Conservation (phyloP, 192 early-diverging fungal genomes). For the Coemansia pectinata region DNA sequence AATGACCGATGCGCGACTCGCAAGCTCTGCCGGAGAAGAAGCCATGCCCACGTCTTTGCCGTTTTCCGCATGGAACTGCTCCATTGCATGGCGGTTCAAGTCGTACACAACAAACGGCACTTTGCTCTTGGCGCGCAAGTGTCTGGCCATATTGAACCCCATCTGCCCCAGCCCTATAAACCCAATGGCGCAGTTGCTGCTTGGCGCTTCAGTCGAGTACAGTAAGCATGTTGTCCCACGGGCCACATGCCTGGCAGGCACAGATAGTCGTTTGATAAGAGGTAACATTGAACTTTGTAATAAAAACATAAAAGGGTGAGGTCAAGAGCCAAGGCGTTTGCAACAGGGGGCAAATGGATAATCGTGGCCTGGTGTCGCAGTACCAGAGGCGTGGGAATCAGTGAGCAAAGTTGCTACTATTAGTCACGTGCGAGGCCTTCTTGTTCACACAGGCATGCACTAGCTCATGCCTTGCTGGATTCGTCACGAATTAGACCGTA, state of each 20-base stretch:
- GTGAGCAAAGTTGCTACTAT: background rate
- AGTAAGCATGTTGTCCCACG: background rate
- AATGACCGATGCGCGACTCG: constrained; percentile 68
- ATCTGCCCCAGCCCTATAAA: constrained; percentile 88
- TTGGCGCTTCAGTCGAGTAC: background rate
- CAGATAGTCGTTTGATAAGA: background rate
- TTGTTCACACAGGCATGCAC: background rate
- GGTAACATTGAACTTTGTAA: background rate
- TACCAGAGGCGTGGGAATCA: constrained; percentile 19
- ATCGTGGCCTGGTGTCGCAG: background rate
- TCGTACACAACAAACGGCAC: constrained; percentile 75
- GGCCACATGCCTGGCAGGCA: background rate
- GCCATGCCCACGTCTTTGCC: constrained; percentile 54
- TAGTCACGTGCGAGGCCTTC: constrained; percentile 1
- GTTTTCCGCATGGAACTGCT: constrained; percentile 59
- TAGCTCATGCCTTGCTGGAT: background rate
- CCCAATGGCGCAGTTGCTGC: constrained; percentile 14
- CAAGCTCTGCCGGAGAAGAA: constrained; percentile 70
- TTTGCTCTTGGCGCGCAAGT: constrained; percentile 65
- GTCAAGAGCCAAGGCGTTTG: background rate
- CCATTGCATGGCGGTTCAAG: constrained; percentile 57
- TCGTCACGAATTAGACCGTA: background rate
- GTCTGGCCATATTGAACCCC: constrained; percentile 92
- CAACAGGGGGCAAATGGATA: background rate
- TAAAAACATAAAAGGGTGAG: background rate